phyloP scores from a whole-genome alignment of 768 basidiomycete genomes.

The Tylopilus subfusipes region DNA sequence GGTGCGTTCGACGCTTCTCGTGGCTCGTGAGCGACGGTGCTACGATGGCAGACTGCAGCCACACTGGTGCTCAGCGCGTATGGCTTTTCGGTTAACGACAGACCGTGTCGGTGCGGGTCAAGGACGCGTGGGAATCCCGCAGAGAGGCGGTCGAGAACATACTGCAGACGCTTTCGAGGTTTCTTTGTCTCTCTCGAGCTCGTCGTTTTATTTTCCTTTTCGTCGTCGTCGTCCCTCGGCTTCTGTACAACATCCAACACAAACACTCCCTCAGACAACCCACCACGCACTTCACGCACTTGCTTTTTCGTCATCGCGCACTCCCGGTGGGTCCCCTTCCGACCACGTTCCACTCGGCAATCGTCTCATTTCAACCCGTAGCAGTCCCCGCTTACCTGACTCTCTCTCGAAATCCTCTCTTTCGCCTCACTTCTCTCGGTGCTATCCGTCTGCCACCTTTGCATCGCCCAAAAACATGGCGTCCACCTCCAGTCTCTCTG shows the following conservation, averaged over 20 bases:
- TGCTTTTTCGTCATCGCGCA: not conserved
- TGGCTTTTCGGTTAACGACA: not conserved
- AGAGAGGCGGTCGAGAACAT: not conserved
- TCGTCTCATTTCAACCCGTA: slow-evolving; percentile 9
- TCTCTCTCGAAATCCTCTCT: slow-evolving; percentile 15
- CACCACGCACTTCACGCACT: slow-evolving; percentile 11
- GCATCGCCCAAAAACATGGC: slow-evolving; percentile 44
- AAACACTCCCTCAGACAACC: slow-evolving; percentile 25
- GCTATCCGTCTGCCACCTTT: not conserved
- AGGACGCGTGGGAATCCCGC: slow-evolving; percentile 19
- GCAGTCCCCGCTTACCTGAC: slow-evolving; percentile 13
- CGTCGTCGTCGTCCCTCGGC: slow-evolving; percentile 21
- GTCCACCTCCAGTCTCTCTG: slow-evolving; percentile 79
- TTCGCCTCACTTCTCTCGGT: slow-evolving; percentile 3
- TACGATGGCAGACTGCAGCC: not conserved
- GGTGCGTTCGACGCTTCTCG: not conserved
- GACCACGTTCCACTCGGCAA: slow-evolving; percentile 32
- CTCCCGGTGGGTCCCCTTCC: slow-evolving; percentile 4
- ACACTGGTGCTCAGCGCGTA: not conserved
- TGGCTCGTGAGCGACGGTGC: not conserved
- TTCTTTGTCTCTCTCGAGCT: not conserved
- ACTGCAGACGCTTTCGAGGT: not conserved
- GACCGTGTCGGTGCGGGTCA: not conserved
- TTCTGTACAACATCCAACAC: slow-evolving; percentile 29
- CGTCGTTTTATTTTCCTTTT: slow-evolving; percentile 1